Evolutionary conservation across 306 rosid genomes (phyloP), one percentile per base, ranked within the genome.

Genomic region (Vigna reflexopilosa): DNA sequence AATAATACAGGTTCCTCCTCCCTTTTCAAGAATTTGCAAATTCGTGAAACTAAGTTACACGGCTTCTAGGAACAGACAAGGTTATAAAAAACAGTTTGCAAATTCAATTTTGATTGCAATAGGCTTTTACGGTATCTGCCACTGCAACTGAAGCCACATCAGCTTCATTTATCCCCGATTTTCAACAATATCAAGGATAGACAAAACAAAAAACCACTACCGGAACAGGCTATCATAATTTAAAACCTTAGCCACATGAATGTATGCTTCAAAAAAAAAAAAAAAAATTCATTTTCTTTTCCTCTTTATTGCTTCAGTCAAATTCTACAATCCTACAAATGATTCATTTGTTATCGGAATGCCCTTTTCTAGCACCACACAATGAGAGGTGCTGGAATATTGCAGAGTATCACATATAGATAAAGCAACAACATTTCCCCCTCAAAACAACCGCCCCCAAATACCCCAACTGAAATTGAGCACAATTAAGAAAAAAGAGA

Each of bases 371-470:
- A 8, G 28, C 47, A 76, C 49, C 64, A 58, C 44, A 38, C 8
- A 77, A 67, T 5, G 28, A 67, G 32, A 54, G 32, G 20, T 26
- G 47, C 28, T 47, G 24, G 15, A 48, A 9, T 67, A 44, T 40
- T 14, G 36, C 20, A 62, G 67, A 51, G 30, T 9, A 56, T 12
- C 15, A 15, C 1, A 45, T 51, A 83, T 26, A 55, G 50, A 61
- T 19, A 73, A 67, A 70, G 52, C 68, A 73, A 57, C 57, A 17
- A 72, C 38, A 69, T 49, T 77, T 74, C 16, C 26, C 44, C 19
- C 38, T 13, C 58, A 61, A 77, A 79, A 48, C 7, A 51, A 73
- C 15, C 6, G 1, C 20, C 13, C 34, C 15, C 51, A 22, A 12
- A 6, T 15, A 30, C 38, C 9, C 48, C 20, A 76, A 62, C 7